Evolutionary conservation across 345 rosid genomes (phyloP).

Genomic region (Geranium rotundifolium): DNA sequence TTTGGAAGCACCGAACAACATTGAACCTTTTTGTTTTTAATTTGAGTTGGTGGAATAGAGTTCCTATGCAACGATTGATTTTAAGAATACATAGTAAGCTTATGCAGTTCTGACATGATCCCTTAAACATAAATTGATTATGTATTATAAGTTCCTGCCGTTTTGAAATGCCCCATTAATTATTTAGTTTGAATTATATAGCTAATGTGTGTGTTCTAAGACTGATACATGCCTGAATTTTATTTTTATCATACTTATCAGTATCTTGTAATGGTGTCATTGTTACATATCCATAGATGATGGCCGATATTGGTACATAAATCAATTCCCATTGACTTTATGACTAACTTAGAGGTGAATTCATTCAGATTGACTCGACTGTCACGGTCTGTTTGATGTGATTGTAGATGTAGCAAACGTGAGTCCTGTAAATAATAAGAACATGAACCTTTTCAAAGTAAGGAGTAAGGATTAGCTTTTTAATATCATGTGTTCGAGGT

Average conservation of each 20-base stretch:
- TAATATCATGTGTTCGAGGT: too few relatives aligned
- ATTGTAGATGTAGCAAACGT: slow-evolving; percentile 85
- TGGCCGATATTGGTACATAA: slow-evolving; percentile 6
- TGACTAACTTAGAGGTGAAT: slow-evolving; percentile 18
- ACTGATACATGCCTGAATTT: too few relatives aligned
- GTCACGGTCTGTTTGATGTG: slow-evolving; percentile 90
- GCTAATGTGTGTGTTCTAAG: background rate
- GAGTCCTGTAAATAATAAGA: slow-evolving; percentile 39
- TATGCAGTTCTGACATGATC: background rate
- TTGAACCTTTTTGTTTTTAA: too few relatives aligned
- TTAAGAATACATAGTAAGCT: background rate
- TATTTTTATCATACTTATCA: background rate
- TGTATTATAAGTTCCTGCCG: background rate
- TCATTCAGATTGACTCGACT: slow-evolving; percentile 60
- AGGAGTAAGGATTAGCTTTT: too few relatives aligned
- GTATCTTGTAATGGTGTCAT: background rate
- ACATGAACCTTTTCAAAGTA: slow-evolving; percentile 64
- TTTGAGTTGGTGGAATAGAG: too few relatives aligned
- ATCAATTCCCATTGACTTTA: slow-evolving; percentile 8
- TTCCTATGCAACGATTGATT: background rate
- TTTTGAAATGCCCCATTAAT: background rate
- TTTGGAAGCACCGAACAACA: too few relatives aligned
- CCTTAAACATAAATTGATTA: background rate
- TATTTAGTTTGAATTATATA: too few relatives aligned
- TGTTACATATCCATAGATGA: background rate